Evolutionary conservation across 768 basidiomycete genomes (phyloP), one percentile per base, ranked within the genome.

Genomic region (Russula ochroleuca): DNA sequence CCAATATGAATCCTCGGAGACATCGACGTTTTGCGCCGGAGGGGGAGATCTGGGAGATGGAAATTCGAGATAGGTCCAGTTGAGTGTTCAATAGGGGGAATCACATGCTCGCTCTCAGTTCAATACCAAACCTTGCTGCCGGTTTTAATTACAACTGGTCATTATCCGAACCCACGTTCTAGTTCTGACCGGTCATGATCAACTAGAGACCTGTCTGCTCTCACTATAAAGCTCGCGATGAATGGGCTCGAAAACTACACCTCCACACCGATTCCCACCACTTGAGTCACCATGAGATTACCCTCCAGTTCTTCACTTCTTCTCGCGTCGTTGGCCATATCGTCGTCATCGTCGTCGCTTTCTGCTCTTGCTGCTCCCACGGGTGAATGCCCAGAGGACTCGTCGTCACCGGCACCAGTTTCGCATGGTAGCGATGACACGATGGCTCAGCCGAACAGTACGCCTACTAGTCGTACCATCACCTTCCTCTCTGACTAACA

Each of bases 41-140:
- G 51, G 76, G 78, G 49, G 80, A 83, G 64, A 73, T 82, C 15
- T 87, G 83, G 81, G 87, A 89, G 74, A 83, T 89, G 84, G 81
- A 78, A 52, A 69, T 69, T 64, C 71, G 77, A 69, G 75, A 74
- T 13, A 71, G 76, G 61, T 57, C 69, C 31, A 69, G 66, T 37
- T 74, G 61, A 71, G 17, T 35, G 5, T 23, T 14, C 19, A 11
- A 49, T 60, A 40, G 19, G 2, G 65, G 41, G 28, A 13, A 25
- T 5, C 4, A 19, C 63, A 57, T 21, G 19, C 47, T 56, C 13
- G 43, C 43, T 31, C 19, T 47, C 61, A 33, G 67, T 31, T 31
- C 21, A n/a, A 64, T 50, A 14, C 28, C 10, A 43, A 41, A 61
- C 37, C 33, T 33, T 19, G 33, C 63, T 13, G 19, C n/a, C 14